Base-by-base conservation (phyloP, 1,284 basidiomycete species). In the Neolentinus lepideus region DNA sequence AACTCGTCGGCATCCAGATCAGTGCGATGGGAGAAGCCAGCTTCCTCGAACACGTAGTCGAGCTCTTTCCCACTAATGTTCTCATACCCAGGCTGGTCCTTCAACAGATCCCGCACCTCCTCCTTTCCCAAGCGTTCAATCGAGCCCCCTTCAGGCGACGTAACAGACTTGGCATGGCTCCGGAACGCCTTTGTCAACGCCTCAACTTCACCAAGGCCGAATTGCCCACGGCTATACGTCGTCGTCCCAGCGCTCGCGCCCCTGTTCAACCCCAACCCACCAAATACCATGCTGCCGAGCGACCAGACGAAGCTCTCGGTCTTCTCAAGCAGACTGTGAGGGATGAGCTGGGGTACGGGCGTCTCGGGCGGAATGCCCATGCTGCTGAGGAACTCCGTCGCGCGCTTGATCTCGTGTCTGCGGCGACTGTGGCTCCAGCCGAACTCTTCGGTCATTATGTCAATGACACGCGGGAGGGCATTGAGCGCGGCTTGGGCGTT, bases 371-470 rank as follows among this genome's bases (percentile, higher is more conserved):
- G 75, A 29, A 93, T 75, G 10, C 91, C 91, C 91, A 94, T 94
- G 60, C 79, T 84, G 55, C 73, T 74, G 52, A 94, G 76, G 73
- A 90, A 92, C 38, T 68, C 67, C n/a, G 86, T 74, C 0, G 82
- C 80, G 3, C 78, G 70, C 50, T 75, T 70, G 60, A 90, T 81
- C 72, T 93, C 85, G 52, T 76, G 64, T 58, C 75, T 70, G 63
- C 83, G 79, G 60, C 83, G 77, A 54, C 71, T 65, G 29, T 71
- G 68, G 61, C 80, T 77, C 95, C 95, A 98, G 27, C 80, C 78
- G 21, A 94, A 80, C 69, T 97, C 94, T 54, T 82, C 80, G 26
- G 84, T 82, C 94, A 98, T 97, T 67, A 97, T 89, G 57, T 94
- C 91, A 59, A 97, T 86, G 54, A 98, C 86, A 38, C 82, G 80